These are phyloP conservation scores for Discostella stelligeroides DNA, from an alignment of 108 stramenopile genomes.

Conservation along the genomic window DNA sequence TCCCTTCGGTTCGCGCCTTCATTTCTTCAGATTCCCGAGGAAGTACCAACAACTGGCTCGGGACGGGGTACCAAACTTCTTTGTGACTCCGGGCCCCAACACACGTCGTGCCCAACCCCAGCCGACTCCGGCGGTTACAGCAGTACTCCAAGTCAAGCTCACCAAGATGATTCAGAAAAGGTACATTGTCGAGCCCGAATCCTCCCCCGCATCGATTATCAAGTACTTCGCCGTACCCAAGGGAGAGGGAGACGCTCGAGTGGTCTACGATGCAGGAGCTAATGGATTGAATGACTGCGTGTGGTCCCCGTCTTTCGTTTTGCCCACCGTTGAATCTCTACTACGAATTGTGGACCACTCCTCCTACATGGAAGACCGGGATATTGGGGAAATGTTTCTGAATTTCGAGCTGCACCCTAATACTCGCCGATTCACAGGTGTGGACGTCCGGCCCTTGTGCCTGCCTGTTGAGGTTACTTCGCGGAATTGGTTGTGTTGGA, in stretches of 20 bases:
- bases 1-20: conserved; percentile 3
- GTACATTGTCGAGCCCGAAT: conserved; percentile 8
- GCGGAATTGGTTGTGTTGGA: conserved; percentile 35
- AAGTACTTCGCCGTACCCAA: conserved; percentile 39
- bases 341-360: background rate
- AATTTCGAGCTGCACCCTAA: conserved; percentile 26
- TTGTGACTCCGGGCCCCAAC: conserved; percentile 7
- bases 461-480: background rate
- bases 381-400: too few species aligned
- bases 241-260: conserved; percentile 40
- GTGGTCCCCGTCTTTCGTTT: conserved; percentile 40
- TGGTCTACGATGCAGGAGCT: conserved; percentile 52
- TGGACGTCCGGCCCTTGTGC: conserved; percentile 33
- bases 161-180: conserved; percentile 26
- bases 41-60: conserved; percentile 12
- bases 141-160: conserved; percentile 23
- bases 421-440: conserved; percentile 28
- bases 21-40: conserved; percentile 16
- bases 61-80: conserved; percentile 16
- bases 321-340: conserved; percentile 42
- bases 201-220: background rate
- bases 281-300: conserved; percentile 40
- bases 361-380: background rate
- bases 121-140: background rate
- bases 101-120: conserved; percentile 4